Evolutionary conservation across 2,329 filamentous ascomycete genomes (phyloP).

Genomic region (Pseudogymnoascus destructans): DNA sequence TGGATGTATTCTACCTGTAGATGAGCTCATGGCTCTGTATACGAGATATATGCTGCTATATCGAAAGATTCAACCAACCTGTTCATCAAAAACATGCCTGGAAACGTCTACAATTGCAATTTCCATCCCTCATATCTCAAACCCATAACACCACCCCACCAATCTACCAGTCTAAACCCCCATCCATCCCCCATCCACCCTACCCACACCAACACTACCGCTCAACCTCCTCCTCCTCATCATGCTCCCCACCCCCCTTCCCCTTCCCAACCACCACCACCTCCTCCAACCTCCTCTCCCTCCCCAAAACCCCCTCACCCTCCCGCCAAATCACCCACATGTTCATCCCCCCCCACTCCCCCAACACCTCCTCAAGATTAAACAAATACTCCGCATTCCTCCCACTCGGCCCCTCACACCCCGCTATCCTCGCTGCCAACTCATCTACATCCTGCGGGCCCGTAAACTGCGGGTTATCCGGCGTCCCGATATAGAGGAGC

Average conservation of each 20-base stretch:
- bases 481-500: constrained; percentile 89
- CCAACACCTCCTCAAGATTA: constrained; percentile 61
- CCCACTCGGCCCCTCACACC: constrained; percentile 69
- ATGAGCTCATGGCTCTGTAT: no score
- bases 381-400: constrained; percentile 84
- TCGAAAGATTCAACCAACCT: background rate
- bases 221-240: constrained; percentile 30
- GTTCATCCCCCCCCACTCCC: constrained; percentile 66
- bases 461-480: constrained; percentile 83
- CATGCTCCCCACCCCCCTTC: constrained; percentile 9
- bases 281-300: constrained; percentile 14
- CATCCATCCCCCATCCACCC: no score
- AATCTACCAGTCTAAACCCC: background rate
- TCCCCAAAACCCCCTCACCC: constrained; percentile 44
- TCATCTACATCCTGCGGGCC: constrained; percentile 66
- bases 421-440: constrained; percentile 69
- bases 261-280: constrained; percentile 11
- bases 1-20: no score
- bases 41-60: no score
- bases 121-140: background rate
- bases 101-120: background rate
- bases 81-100: background rate
- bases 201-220: no score
- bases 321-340: constrained; percentile 71
- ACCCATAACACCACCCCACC: background rate